Percentiles rank a stretch among this genome's conserved stretches.
Evolutionary conservation across 2,329 filamentous ascomycete species (phyloP).

Genomic region (Rhinocladiella similis): DNA sequence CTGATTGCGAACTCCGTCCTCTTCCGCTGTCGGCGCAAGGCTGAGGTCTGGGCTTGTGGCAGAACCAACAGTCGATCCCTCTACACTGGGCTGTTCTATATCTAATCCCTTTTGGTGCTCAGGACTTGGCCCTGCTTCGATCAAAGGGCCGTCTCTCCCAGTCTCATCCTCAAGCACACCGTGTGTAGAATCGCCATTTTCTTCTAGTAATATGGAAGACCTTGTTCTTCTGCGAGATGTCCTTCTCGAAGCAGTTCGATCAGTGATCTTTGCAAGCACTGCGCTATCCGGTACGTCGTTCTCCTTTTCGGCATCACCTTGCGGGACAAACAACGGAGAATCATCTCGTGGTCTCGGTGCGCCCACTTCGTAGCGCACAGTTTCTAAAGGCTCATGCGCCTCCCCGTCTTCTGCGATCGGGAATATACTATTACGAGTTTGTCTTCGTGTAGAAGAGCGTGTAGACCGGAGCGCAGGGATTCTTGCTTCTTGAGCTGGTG

Average conservation of each 20-base stretch:
- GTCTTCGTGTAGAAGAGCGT: slow-evolving; percentile 7
- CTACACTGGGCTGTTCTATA: too few relatives aligned
- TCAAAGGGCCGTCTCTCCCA: background rate
- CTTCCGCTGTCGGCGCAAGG: too few relatives aligned
- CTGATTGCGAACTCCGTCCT: too few relatives aligned
- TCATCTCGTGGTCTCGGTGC: background rate
- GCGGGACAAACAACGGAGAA: slow-evolving; percentile 12
- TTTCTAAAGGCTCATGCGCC: background rate
- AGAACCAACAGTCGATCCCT: too few relatives aligned
- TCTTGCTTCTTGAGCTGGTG: background rate
- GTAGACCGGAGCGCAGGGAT: background rate
- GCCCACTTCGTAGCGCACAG: background rate
- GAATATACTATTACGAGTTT: slow-evolving; percentile 5
- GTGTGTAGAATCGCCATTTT: background rate
- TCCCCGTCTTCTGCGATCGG: slow-evolving; percentile 17
- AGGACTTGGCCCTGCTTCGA: background rate
- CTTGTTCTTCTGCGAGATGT: background rate
- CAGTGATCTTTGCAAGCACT: background rate
- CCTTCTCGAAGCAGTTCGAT: background rate
- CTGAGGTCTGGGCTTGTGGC: too few relatives aligned
- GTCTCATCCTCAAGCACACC: background rate
- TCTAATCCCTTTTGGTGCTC: background rate
- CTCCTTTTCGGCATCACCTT: background rate
- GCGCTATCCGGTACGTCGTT: background rate
- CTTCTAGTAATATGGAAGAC: background rate